These are phyloP conservation scores for Raffaelea albimanens DNA, from an alignment of 2,329 filamentous ascomycete species.

Conservation along the genomic window DNA sequence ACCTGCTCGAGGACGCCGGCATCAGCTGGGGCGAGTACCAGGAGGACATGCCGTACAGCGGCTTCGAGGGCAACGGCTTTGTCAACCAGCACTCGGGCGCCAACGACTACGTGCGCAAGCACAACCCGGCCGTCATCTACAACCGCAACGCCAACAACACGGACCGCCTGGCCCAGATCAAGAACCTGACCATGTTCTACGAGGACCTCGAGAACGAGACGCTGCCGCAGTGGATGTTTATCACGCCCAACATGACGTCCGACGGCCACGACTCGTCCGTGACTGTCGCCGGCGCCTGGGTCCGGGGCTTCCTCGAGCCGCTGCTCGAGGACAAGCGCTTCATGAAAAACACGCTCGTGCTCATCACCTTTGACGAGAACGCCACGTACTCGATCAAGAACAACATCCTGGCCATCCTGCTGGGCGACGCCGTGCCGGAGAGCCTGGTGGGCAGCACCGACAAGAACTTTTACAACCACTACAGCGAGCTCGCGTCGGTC, in stretches of 20 bases:
- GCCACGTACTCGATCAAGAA: conserved; percentile 59
- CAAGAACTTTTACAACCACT: conserved; percentile 62
- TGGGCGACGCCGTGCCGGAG: conserved; percentile 63
- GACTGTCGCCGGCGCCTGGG: conserved; percentile 59
- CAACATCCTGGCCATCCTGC: conserved; percentile 58
- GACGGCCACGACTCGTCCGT: conserved; percentile 69
- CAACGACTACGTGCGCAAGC: conserved; percentile 77
- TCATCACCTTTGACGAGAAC: conserved; percentile 75
- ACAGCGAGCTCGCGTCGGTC: conserved; percentile 58
- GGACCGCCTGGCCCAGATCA: conserved; percentile 57
- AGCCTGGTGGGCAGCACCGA: conserved; percentile 60
- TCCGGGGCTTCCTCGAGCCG: conserved; percentile 57
- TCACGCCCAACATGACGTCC: conserved; percentile 66
- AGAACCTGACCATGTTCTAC: conserved; percentile 64
- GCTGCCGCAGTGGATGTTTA: conserved; percentile 64
- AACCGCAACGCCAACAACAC: conserved; percentile 51
- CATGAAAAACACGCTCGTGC: conserved; percentile 64
- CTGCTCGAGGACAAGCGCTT: conserved; percentile 62
- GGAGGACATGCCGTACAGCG: conserved; percentile 67
- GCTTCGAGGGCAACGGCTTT: conserved; percentile 56
- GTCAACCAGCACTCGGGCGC: conserved; percentile 55
- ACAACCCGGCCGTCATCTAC: conserved; percentile 60
- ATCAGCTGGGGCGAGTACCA: conserved; percentile 67
- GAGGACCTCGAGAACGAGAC: conserved; percentile 52
- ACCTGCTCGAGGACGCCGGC: conserved; percentile 55